Percentiles rank a stretch among this genome's conserved stretches.
Conservation (phyloP, 1,284 basidiomycete species). For the Leccinum solheimii region DNA sequence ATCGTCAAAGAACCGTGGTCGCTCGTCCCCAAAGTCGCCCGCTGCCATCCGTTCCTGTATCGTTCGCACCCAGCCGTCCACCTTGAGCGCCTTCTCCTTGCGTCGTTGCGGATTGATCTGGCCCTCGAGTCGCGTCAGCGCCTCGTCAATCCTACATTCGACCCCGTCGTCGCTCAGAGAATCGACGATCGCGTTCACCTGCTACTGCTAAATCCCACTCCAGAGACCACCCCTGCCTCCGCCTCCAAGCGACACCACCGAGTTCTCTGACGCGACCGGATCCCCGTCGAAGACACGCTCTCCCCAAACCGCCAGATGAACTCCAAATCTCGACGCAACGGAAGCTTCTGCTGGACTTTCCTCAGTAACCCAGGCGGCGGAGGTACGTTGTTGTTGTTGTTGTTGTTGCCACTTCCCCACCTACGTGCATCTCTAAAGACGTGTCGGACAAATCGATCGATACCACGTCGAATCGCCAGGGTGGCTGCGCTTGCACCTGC, state of each 20-base stretch:
- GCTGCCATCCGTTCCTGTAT: slow-evolving; percentile 64
- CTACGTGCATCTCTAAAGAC: slow-evolving; percentile 47
- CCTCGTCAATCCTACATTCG: slow-evolving; percentile 77
- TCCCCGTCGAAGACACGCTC: slow-evolving; percentile 38
- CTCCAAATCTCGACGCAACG: slow-evolving; percentile 73
- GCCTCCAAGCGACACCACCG: slow-evolving; percentile 44
- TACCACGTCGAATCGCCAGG: slow-evolving; percentile 65
- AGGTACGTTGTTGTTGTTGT: slow-evolving; percentile 21
- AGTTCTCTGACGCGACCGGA: slow-evolving; percentile 46
- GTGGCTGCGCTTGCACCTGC: slow-evolving; percentile 36
- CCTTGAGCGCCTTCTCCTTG: slow-evolving; percentile 69
- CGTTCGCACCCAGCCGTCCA: slow-evolving; percentile 77
- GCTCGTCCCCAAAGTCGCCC: slow-evolving; percentile 60
- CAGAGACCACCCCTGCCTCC: slow-evolving; percentile 28
- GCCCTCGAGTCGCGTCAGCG: slow-evolving; percentile 76
- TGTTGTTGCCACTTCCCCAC: slow-evolving; percentile 19
- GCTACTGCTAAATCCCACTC: slow-evolving; percentile 70
- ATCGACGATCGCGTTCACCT: slow-evolving; percentile 75
- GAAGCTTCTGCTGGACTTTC: slow-evolving; percentile 57
- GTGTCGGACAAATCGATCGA: slow-evolving; percentile 74
- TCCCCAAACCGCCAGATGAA: slow-evolving; percentile 49
- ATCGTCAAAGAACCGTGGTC: slow-evolving; percentile 45
- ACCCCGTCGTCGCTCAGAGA: slow-evolving; percentile 75
- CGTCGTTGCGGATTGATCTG: slow-evolving; percentile 74
- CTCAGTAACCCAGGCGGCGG: slow-evolving; percentile 52